Evolutionary conservation across 345 rosid genomes (phyloP).

Genomic region (Aquilaria malaccensis): DNA sequence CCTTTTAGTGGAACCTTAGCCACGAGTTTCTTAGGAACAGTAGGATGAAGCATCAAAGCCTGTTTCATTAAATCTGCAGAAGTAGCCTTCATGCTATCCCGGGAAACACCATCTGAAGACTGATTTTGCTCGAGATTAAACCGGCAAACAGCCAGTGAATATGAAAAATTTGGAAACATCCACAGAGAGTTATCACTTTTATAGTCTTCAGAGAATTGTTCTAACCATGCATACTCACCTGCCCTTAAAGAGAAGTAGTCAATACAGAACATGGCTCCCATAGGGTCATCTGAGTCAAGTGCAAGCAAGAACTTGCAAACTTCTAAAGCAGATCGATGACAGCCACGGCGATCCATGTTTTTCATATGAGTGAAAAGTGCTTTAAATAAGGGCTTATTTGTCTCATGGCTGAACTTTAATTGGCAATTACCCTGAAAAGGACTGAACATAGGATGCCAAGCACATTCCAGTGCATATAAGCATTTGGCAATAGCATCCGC

Average conservation of each 20-base stretch:
- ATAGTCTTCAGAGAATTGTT: slow-evolving; percentile 64
- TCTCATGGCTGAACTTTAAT: slow-evolving; percentile 60
- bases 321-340: slow-evolving; percentile 86
- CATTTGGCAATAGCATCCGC: slow-evolving; percentile 79
- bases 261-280: slow-evolving; percentile 83
- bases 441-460: slow-evolving; percentile 82
- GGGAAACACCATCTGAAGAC: slow-evolving; percentile 21
- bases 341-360: slow-evolving; percentile 83
- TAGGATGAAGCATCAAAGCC: slow-evolving; percentile 87
- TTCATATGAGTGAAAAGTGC: slow-evolving; percentile 81
- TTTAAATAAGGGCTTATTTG: slow-evolving; percentile 72
- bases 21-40: slow-evolving; percentile 63
- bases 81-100: slow-evolving; percentile 34
- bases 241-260: slow-evolving; percentile 89
- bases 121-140: slow-evolving; percentile 57
- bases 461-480: slow-evolving; percentile 81
- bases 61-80: slow-evolving; percentile 74
- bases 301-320: slow-evolving; percentile 85
- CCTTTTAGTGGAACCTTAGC: slow-evolving; percentile 83
- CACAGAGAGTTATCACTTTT: slow-evolving; percentile 67
- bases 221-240: slow-evolving; percentile 78
- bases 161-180: slow-evolving; percentile 85
- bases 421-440: slow-evolving; percentile 69
- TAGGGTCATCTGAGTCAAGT: slow-evolving; percentile 70
- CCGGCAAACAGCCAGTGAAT: slow-evolving; percentile 79